phyloP scores from a whole-genome alignment of 192 early-diverging fungal genomes.

The Pilobolus umbonatus region DNA sequence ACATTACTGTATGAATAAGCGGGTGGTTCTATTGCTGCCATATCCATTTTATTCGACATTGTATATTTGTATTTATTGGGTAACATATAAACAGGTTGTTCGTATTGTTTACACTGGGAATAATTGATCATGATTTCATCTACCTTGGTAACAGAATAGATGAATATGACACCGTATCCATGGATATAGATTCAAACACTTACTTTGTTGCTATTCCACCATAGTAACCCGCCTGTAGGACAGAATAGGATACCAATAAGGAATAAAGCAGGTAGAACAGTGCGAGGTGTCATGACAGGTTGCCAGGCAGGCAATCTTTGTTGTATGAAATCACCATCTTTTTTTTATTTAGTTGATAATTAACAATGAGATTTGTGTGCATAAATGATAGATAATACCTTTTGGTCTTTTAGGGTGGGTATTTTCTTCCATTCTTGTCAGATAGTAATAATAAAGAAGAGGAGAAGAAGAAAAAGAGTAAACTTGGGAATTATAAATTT shows the following conservation, averaged over 20 bases:
- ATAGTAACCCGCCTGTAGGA: conserved; percentile 84
- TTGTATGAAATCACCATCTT: conserved; percentile 93
- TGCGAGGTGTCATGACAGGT: conserved; percentile 95
- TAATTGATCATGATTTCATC: conserved; percentile 46
- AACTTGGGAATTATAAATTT: too few relatives aligned
- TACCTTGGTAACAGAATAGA: too few relatives aligned
- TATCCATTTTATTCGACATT: not conserved
- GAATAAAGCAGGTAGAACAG: conserved; percentile 93
- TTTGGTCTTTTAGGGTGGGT: conserved; percentile 5
- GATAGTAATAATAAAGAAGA: conserved; percentile 9
- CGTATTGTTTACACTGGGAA: conserved; percentile 30
- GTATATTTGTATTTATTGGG: conserved; percentile 29
- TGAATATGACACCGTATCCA: not conserved
- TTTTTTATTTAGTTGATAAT: too few relatives aligned
- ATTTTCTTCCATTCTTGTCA: too few relatives aligned
- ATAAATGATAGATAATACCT: too few relatives aligned
- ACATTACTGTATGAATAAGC: conserved; percentile 19
- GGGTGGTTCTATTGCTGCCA: conserved; percentile 10
- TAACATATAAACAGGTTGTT: conserved; percentile 11
- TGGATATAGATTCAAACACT: conserved; percentile 4
- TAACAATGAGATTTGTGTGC: too few relatives aligned
- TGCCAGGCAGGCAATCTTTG: conserved; percentile 99
- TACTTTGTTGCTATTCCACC: conserved; percentile 60
- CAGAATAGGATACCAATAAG: conserved; percentile 89
- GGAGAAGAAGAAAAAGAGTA: too few relatives aligned